Evolutionary conservation across 345 rosid genomes (phyloP).

Genomic region (Citrus inodora): DNA sequence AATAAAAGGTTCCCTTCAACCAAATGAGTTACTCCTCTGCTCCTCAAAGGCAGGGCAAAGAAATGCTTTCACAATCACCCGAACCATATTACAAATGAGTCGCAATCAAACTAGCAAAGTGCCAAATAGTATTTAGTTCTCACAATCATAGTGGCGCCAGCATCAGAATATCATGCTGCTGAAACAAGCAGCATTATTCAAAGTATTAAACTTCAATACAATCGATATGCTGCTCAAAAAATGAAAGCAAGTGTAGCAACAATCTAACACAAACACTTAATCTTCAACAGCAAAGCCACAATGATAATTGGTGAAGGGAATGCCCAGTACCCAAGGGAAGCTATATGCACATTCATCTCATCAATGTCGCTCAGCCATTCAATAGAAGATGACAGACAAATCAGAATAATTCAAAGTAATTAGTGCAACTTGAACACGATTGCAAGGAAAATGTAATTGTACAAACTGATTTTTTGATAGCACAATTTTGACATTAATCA

Average conservation of each 20-base stretch:
- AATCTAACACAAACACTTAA: background rate
- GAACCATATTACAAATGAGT: too few species aligned
- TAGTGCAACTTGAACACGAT: background rate
- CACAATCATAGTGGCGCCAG: background rate
- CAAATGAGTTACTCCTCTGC: background rate
- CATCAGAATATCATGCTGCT: background rate
- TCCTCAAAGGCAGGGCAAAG: background rate
- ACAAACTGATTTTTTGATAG: background rate
- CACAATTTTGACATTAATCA: conserved; percentile 3
- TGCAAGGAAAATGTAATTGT: background rate
- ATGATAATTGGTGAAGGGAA: background rate
- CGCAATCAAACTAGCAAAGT: background rate
- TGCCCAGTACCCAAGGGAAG: background rate
- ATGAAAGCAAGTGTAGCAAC: background rate
- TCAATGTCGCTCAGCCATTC: background rate
- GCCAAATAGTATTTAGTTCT: background rate
- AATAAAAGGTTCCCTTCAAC: background rate
- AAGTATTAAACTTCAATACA: background rate
- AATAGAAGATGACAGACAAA: background rate
- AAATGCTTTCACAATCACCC: background rate
- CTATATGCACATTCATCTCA: background rate
- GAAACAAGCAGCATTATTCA: background rate
- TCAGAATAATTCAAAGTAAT: background rate
- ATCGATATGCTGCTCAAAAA: background rate
- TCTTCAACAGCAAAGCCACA: background rate